phyloP scores from a whole-genome alignment of 257 asterid genomes.

The Lantana camara region DNA sequence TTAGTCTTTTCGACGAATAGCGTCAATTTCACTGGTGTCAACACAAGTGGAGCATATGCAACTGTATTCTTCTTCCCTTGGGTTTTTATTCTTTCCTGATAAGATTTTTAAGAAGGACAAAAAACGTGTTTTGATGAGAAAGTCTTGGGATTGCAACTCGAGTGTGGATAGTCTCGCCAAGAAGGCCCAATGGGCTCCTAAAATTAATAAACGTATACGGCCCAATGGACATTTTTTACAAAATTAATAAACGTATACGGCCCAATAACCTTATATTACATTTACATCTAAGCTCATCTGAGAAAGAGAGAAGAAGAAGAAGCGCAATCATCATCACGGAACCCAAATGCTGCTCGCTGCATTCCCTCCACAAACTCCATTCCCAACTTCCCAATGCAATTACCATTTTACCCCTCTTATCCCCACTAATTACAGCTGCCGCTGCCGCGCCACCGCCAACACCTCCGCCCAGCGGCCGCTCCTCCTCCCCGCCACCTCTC shows the following conservation, averaged over 20 bases:
- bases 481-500: slow-evolving; percentile 40
- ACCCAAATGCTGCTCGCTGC: slow-evolving; percentile 62
- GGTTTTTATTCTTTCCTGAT: too few relatives aligned
- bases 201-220: too few relatives aligned
- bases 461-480: slow-evolving; percentile 51
- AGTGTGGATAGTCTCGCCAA: too few relatives aligned
- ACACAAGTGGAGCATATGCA: too few relatives aligned
- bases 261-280: neutral
- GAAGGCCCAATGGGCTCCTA: too few relatives aligned
- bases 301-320: neutral
- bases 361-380: slow-evolving; percentile 58
- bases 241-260: neutral
- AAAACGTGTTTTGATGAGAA: too few relatives aligned
- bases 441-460: slow-evolving; percentile 51
- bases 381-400: slow-evolving; percentile 30
- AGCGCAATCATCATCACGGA: neutral
- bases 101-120: too few relatives aligned
- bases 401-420: slow-evolving; percentile 37
- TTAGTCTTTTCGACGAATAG: too few relatives aligned
- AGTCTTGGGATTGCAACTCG: too few relatives aligned
- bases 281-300: neutral
- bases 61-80: too few relatives aligned
- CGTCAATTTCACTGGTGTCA: too few relatives aligned
- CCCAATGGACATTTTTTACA: too few relatives aligned
- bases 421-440: slow-evolving; percentile 34